Percentiles rank a stretch among this genome's conserved stretches.
Evolutionary conservation across 257 asterid species (phyloP).

Genomic region (Capsicum rhomboideum): DNA sequence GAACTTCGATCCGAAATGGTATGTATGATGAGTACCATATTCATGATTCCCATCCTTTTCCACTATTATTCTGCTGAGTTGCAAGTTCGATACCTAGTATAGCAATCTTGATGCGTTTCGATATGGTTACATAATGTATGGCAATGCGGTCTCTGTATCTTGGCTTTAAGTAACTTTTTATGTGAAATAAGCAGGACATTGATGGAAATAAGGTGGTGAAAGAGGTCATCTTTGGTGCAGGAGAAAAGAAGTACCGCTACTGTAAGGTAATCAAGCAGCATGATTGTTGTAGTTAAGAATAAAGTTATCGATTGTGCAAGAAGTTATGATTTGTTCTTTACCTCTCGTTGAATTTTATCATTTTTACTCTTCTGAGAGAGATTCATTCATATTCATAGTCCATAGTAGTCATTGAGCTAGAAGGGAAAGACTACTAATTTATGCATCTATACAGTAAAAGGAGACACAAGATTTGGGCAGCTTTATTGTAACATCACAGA

Average conservation of each 20-base stretch:
- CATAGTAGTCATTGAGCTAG: neutral
- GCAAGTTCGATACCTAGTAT: neutral
- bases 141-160: neutral
- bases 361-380: neutral
- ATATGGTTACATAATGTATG: neutral
- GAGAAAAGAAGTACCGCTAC: conserved; percentile 60
- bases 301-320: neutral
- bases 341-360: neutral
- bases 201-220: conserved; percentile 71
- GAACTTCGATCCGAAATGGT: conserved; percentile 53
- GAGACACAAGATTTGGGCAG: neutral
- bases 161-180: neutral
- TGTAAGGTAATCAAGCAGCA: conserved; percentile 51
- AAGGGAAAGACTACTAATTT: neutral
- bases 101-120: neutral
- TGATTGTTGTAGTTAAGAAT: neutral
- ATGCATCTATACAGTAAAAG: neutral
- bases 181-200: conserved; percentile 36
- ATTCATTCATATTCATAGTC: neutral
- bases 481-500: neutral
- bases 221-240: conserved; percentile 58
- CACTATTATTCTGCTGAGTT: neutral
- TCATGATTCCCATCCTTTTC: neutral
- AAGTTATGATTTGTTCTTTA: neutral
- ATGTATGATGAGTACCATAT: conserved; percentile 6